Conservation (phyloP, 108 stramenopile species). For the Aurantiochytrium sp. region DNA sequence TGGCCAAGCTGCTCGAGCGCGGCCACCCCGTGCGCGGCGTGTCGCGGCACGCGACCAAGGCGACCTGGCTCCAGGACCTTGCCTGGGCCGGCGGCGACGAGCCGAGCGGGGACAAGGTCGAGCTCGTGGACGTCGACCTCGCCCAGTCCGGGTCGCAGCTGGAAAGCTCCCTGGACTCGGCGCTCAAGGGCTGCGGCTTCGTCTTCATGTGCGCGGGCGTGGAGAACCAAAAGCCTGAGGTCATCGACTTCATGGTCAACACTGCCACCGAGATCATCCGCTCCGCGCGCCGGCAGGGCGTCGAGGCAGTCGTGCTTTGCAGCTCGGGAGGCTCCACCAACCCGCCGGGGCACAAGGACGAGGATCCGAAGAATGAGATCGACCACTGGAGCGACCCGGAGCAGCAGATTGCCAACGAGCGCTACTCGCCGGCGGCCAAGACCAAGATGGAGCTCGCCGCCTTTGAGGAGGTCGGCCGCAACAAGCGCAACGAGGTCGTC, state of each 20-base stretch:
- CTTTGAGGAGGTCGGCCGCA: conserved; percentile 25
- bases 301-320: conserved; percentile 1
- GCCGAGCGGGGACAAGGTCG: neutral
- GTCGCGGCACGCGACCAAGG: neutral
- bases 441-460: conserved; percentile 15
- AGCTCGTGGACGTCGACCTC: neutral
- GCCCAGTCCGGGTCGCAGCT: neutral
- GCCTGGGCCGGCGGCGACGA: neutral
- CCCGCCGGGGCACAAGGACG: conserved; percentile 8
- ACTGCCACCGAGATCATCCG: neutral
- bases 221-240: neutral
- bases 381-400: conserved; percentile 25
- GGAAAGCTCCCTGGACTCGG: neutral
- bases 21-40: neutral
- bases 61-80: neutral
- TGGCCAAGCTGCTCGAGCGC: neutral
- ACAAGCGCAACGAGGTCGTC: conserved; percentile 7
- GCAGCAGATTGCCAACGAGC: conserved; percentile 18
- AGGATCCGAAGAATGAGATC: conserved; percentile 3
- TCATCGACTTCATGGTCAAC: conserved; percentile 30
- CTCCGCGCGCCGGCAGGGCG: neutral
- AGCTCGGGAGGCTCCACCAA: conserved; percentile 29
- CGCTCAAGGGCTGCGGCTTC: neutral
- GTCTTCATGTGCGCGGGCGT: conserved; percentile 35
- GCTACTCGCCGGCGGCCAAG: conserved; percentile 32